phyloP scores from a whole-genome alignment of 2,329 filamentous ascomycete genomes.

The Cordyceps farinosa region DNA sequence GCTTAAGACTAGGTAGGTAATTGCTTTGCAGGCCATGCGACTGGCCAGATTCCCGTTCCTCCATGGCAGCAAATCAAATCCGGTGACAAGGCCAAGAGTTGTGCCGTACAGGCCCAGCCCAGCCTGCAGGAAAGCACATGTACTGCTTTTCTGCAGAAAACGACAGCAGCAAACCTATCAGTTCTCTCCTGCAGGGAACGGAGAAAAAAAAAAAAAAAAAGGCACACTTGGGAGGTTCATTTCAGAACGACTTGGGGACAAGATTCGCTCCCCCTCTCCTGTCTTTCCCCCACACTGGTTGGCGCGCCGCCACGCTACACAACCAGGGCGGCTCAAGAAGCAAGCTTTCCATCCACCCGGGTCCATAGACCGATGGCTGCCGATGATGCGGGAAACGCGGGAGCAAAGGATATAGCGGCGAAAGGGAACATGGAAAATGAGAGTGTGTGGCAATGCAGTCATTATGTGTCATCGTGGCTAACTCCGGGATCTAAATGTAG shows the following conservation, averaged over 20 bases:
- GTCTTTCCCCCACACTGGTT: neutral
- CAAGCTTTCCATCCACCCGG: slow-evolving; percentile 14
- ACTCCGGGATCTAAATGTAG: neutral
- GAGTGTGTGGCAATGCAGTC: slow-evolving; percentile 2
- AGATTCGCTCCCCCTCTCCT: neutral
- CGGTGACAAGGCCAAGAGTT: too few species aligned
- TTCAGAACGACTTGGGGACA: neutral
- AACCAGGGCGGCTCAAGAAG: neutral
- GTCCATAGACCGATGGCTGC: slow-evolving; percentile 12
- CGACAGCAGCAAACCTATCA: neutral
- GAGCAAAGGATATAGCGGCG: neutral
- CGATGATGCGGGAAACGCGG: neutral
- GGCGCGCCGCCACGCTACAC: neutral
- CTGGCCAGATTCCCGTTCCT: neutral
- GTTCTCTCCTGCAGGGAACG: neutral
- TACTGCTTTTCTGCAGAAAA: neutral
- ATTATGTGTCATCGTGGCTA: slow-evolving; percentile 12
- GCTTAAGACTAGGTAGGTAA: neutral
- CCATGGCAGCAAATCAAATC: neutral
- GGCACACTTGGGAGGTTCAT: neutral
- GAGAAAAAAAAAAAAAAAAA: neutral
- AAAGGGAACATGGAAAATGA: neutral
- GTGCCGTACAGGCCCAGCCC: neutral
- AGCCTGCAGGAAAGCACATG: neutral
- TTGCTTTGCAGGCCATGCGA: neutral